Evolutionary conservation across 148 eudicot genomes (phyloP), one percentile per base, ranked within the genome.

Genomic region (Dianthus caryophyllus): DNA sequence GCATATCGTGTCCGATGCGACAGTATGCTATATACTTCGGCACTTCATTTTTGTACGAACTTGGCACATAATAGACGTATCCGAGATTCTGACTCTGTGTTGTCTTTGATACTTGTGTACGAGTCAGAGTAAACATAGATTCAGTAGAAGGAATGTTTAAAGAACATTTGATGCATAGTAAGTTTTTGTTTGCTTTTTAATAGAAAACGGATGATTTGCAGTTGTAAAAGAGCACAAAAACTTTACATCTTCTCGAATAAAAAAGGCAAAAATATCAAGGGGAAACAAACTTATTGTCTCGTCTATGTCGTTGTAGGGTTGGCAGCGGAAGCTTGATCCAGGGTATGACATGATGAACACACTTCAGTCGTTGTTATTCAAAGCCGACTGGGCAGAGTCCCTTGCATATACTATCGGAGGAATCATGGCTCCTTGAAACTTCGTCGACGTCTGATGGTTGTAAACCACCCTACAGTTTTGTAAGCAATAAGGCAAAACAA

Each of bases 261-360:
- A 22, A 39, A 12, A 41, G 18, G 50, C 49, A 18, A 13, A 61
- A 22, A 41, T 20, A 0, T 6, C 4, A 2, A 41, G 65, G 29
- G 65, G 30, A 61, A 39, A 39, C 49, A 4, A 61, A 61, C 66
- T 22, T 12, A 63, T 15, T 26, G n/a, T n/a, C 20, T 36, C 17
- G 24, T 25, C n/a, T 12, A 39, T 31, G 16, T 52, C 39, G 12
- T 51, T 68, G 75, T 56, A 93, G 96, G 96, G 98, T 59, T 92
- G 96, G 97, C 97, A 92, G 61, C 82, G 96, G 71, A 92, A 92
- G 79, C 96, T 89, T 36, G 96, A 93, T 68, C 98, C 98, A 0
- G 89, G 81, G 3, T 93, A 93, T 15, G 84, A 93, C 75, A 81
- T 93, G 64, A 93, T 93, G 98, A 81, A 80, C 30, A 93, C 98